phyloP scores from a whole-genome alignment of 345 rosid species.

The Erodium maritimum region DNA sequence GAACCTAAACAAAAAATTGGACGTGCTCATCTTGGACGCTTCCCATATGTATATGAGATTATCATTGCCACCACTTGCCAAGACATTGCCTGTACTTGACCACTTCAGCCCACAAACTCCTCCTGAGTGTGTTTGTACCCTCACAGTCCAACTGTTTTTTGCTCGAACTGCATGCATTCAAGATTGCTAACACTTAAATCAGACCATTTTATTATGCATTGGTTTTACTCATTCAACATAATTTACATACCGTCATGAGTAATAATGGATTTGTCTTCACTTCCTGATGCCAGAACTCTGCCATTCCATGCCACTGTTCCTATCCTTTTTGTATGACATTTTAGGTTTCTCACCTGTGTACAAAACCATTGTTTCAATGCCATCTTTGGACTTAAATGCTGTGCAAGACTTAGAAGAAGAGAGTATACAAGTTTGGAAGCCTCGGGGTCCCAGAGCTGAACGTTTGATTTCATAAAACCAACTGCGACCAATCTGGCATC shows the following conservation, averaged over 20 bases:
- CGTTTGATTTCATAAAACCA: conserved; percentile 26
- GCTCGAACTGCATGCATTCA: conserved; percentile 22
- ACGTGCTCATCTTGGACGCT: conserved; percentile 36
- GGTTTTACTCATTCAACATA: background rate
- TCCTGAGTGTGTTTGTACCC: conserved; percentile 21
- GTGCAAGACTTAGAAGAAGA: background rate
- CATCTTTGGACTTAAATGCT: background rate
- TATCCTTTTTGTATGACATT: conserved; percentile 29
- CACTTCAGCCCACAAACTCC: conserved; percentile 45
- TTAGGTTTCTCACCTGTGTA: conserved; percentile 22
- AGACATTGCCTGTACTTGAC: conserved; percentile 27
- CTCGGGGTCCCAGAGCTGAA: conserved; percentile 37
- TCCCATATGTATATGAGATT: conserved; percentile 37
- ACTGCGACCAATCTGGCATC: conserved; percentile 26
- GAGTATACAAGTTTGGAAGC: conserved; percentile 33
- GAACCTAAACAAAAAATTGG: conserved; percentile 25
- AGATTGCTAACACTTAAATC: background rate
- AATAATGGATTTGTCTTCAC: conserved; percentile 32
- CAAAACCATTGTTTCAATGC: background rate
- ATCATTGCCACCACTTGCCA: conserved; percentile 58
- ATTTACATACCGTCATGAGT: conserved; percentile 33
- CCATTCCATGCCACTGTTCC: conserved; percentile 33
- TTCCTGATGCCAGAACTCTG: conserved; percentile 33
- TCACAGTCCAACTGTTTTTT: conserved; percentile 15
- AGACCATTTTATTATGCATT: background rate